Evolutionary conservation across 2,329 filamentous ascomycete species (phyloP), one percentile per base, ranked within the genome.

Genomic region (Trichoderma cornu-damae): DNA sequence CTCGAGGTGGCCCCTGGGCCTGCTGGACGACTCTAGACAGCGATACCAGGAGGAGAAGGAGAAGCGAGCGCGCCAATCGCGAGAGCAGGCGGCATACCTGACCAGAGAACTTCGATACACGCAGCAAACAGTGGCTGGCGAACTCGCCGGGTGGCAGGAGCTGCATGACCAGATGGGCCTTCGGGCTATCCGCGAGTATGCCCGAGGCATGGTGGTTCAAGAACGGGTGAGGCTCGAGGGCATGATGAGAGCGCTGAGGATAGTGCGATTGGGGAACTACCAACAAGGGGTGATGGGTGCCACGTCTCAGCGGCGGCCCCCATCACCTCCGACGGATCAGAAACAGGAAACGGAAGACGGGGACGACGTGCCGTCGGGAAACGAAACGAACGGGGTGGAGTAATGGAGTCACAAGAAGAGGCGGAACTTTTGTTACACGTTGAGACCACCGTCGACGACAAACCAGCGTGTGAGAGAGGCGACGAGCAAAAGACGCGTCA

Each of bases 141-240:
- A 99, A 74, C 72, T 99, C 57, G 94, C 94, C 0, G 91, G 89
- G 14, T 99, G 94, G 90, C 92, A 96, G 67, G 90, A 95, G 38
- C 83, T 91, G 75, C 85, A 96, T 67, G 89, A 90, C 63, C 84
- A 82, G 66, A 84, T 89, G 74, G 91, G 89, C 1, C 78, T 85
- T 60, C 82, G 82, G 59, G 89, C 90, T 26, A 82, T 96, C 60
- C 83, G 80, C 62, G 85, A 90, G 46, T 83, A 96, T 64, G 93
- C 89, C 16, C 82, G 79, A 66, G 83, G 84, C 30, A 91, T 92
- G 81, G 77, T 97, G 24, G 83, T 96, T 3, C 80, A 82, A 53
- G 94, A 99, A 74, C 83, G 82, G 62, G 88, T 89, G 68, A 81
- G 89, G 63, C 74, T 96, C 62, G 90, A 90, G 64, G 86, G 88